Evolutionary conservation across 2,329 filamentous ascomycete genomes (phyloP).

Genomic region (Alternaria sp.): DNA sequence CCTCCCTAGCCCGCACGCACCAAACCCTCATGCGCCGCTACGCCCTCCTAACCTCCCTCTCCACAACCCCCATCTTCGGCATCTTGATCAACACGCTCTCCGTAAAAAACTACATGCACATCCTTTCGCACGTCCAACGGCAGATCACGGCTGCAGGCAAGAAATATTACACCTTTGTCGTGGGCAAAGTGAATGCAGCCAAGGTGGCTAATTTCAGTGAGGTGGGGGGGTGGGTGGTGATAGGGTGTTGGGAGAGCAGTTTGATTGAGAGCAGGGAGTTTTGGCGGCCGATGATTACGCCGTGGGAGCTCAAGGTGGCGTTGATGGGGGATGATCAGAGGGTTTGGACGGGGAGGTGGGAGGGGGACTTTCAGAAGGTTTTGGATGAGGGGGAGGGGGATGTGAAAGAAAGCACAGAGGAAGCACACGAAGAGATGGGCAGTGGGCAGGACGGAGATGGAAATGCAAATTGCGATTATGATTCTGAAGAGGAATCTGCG

Average conservation of each 20-base stretch:
- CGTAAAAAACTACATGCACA: conserved; percentile 85
- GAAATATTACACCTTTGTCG: conserved; percentile 95
- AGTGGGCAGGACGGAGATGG: conserved; percentile 58
- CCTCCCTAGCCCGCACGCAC: conserved; percentile 60
- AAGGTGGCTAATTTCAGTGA: conserved; percentile 97
- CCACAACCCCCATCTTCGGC: conserved; percentile 83
- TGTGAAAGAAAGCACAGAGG: conserved; percentile 9
- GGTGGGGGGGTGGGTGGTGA: conserved; percentile 94
- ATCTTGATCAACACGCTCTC: conserved; percentile 96
- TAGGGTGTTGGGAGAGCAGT: conserved; percentile 97
- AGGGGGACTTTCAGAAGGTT: conserved; percentile 79
- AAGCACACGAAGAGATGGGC: no score
- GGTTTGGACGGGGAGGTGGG: conserved; percentile 88
- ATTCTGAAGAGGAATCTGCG: conserved; percentile 69
- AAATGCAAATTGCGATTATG: conserved; percentile 10
- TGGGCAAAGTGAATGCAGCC: conserved; percentile 93
- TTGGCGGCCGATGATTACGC: conserved; percentile 89
- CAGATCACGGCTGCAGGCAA: conserved; percentile 82
- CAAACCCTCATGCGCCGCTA: conserved; percentile 80
- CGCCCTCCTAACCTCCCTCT: conserved; percentile 79
- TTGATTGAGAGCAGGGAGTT: conserved; percentile 88
- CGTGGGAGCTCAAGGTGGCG: conserved; percentile 85
- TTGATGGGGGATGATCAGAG: conserved; percentile 76
- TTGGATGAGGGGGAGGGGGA: conserved; percentile 49
- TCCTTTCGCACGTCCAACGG: conserved; percentile 73